Evolutionary conservation across 2,329 filamentous ascomycete species (phyloP).

Genomic region (Paraconiothyrium brasiliense): DNA sequence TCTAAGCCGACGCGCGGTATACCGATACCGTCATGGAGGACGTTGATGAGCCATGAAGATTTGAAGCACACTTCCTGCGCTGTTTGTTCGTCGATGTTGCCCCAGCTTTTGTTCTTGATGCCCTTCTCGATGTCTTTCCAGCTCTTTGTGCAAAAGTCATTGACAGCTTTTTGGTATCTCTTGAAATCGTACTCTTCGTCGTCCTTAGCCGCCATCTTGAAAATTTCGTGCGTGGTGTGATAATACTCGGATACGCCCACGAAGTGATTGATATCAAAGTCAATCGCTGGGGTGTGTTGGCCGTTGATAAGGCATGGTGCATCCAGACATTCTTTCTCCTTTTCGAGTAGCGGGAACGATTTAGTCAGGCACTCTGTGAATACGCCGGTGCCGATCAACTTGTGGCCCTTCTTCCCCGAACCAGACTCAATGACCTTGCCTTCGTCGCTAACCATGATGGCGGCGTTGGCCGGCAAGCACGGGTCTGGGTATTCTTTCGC

Average conservation of each 20-base stretch:
- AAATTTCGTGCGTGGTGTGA: constrained; percentile 97
- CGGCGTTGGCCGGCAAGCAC: constrained; percentile 82
- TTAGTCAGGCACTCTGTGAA: constrained; percentile 85
- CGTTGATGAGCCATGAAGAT: constrained; percentile 95
- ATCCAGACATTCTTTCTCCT: constrained; percentile 84
- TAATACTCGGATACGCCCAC: constrained; percentile 98
- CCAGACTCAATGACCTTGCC: constrained; percentile 66
- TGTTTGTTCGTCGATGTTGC: constrained; percentile 74
- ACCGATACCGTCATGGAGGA: constrained; percentile 94
- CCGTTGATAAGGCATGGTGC: constrained; percentile 89
- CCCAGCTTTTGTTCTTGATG: constrained; percentile 73
- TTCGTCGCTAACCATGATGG: constrained; percentile 76
- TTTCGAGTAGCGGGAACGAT: constrained; percentile 87
- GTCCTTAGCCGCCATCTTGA: constrained; percentile 74
- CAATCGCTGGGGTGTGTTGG: constrained; percentile 91
- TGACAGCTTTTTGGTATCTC: constrained; percentile 86
- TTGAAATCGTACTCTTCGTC: constrained; percentile 87
- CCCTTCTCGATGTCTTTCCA: constrained; percentile 80
- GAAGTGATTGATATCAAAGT: constrained; percentile 97
- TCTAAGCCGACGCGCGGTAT: constrained; percentile 87
- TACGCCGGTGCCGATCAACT: constrained; percentile 81
- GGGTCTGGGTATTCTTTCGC: constrained; percentile 83
- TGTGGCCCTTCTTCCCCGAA: constrained; percentile 51
- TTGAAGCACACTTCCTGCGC: constrained; percentile 96
- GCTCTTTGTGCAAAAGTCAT: constrained; percentile 82